Base-by-base conservation (phyloP, 495 filamentous ascomycete species). In the Chaetomium cochliodes region DNA sequence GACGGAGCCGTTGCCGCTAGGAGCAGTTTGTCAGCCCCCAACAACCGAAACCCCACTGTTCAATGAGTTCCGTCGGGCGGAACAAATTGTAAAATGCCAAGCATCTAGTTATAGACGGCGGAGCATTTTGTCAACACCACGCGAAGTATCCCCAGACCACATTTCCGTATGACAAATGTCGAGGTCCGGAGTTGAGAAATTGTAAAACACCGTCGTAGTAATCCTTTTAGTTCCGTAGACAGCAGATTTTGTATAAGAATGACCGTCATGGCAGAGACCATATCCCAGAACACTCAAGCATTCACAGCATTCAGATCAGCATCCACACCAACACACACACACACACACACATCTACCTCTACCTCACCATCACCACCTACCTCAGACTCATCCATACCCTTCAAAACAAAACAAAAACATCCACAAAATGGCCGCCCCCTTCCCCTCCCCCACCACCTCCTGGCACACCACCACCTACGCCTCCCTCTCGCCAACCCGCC, bases 381-480 rank as follows among this genome's bases (percentile, higher is more conserved):
- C 7, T n/a, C n/a, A n/a, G n/a, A n/a, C n/a, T n/a, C n/a, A n/a
- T n/a, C n/a, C n/a, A n/a, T n/a, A n/a, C n/a, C n/a, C n/a, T n/a
- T n/a, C n/a, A n/a, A n/a, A n/a, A n/a, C n/a, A n/a, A n/a, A n/a
- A 22, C 33, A 28, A 57, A 8, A 25, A 16, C 28, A 2, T 30
- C 1, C 39, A 58, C 20, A 1, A 44, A 1, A 44, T 46, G 55
- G 13, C 55, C 4, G 58, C 60, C 9, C 60, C 60, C 11, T 67
- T 66, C 28, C 63, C 66, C 37, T 51, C 64, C 25, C 61, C 61
- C 25, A 71, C 69, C 41, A 25, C 57, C 18, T 67, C 53, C 13
- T 69, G 67, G 62, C 82, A 80, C 67, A 73, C 68, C 26, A 64
- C 72, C 3, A 54, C 77, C 12, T 85, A 85, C 65, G 53, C 75